Evolutionary conservation across 1,284 basidiomycete genomes (phyloP).

Genomic region (Tilletia caries): DNA sequence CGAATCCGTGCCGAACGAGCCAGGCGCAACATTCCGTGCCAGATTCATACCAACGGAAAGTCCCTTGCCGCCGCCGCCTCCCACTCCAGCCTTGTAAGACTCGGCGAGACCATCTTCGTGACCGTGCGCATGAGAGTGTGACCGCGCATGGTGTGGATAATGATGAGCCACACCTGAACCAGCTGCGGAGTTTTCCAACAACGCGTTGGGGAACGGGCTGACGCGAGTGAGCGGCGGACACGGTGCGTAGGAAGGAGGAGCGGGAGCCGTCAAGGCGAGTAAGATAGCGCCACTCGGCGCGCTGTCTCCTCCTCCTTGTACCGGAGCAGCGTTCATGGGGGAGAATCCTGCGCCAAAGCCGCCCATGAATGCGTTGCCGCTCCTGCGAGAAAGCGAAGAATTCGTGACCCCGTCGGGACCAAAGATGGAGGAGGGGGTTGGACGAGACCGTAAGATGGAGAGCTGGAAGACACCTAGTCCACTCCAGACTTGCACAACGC

Average conservation of each 20-base stretch:
- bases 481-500: conserved; percentile 15
- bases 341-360: neutral
- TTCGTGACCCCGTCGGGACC: neutral
- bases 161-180: conserved; percentile 17
- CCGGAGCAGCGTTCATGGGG: neutral
- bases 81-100: no score
- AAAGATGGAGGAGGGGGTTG: neutral
- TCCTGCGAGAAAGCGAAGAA: neutral
- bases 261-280: conserved; percentile 32
- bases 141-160: neutral
- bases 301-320: neutral
- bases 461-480: conserved; percentile 15
- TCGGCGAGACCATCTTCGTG: conserved; percentile 2
- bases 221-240: conserved; percentile 24
- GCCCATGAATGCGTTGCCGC: neutral
- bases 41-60: neutral
- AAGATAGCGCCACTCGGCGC: conserved; percentile 19
- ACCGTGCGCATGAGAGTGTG: neutral
- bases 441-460: conserved; percentile 10
- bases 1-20: conserved; percentile 31
- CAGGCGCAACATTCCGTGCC: conserved; percentile 25
- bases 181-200: conserved; percentile 27
- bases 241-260: conserved; percentile 14
- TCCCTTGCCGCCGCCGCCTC: neutral
- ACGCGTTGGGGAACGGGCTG: conserved; percentile 29